Conservation (phyloP, 495 filamentous ascomycete genomes). For the Penicillium angulare region DNA sequence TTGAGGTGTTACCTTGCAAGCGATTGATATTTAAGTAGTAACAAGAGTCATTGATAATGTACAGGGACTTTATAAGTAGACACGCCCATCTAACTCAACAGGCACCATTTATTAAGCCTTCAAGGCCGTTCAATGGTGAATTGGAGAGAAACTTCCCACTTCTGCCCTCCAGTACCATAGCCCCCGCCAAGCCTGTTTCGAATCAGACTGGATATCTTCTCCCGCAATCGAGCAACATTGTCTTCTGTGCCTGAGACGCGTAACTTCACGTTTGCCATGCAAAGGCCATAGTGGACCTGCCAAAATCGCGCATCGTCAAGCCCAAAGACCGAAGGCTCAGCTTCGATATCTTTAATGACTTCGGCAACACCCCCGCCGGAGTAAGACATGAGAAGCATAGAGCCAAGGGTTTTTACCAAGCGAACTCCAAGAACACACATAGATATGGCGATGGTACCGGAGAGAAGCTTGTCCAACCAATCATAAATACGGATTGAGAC, state of each 20-base stretch:
- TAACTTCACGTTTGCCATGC: constrained; percentile 91
- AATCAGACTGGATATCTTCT: constrained; percentile 72
- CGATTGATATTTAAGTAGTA: not conserved
- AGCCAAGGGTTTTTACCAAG: constrained; percentile 78
- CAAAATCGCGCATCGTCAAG: constrained; percentile 93
- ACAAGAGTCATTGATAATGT: constrained; percentile 3
- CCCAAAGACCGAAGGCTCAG: constrained; percentile 68
- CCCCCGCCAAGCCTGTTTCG: constrained; percentile 84
- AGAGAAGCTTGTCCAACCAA: constrained; percentile 80
- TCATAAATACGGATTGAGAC: constrained; percentile 71
- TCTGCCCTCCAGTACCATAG: constrained; percentile 76
- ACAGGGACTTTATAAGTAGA: constrained; percentile 5
- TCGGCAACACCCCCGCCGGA: constrained; percentile 63
- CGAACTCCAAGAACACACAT: constrained; percentile 87
- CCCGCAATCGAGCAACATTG: constrained; percentile 64
- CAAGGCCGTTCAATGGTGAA: constrained; percentile 40
- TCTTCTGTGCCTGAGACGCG: constrained; percentile 65
- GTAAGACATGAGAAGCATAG: constrained; percentile 95
- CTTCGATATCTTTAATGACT: constrained; percentile 79
- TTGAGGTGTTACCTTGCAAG: no score
- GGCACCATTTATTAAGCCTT: constrained; percentile 2
- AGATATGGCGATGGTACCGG: constrained; percentile 69
- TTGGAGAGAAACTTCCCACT: constrained; percentile 78
- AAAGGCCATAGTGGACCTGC: constrained; percentile 97
- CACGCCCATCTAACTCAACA: not conserved